Evolutionary conservation across 2,329 filamentous ascomycete species (phyloP).

Genomic region (Myriosclerotinia duriaeana): DNA sequence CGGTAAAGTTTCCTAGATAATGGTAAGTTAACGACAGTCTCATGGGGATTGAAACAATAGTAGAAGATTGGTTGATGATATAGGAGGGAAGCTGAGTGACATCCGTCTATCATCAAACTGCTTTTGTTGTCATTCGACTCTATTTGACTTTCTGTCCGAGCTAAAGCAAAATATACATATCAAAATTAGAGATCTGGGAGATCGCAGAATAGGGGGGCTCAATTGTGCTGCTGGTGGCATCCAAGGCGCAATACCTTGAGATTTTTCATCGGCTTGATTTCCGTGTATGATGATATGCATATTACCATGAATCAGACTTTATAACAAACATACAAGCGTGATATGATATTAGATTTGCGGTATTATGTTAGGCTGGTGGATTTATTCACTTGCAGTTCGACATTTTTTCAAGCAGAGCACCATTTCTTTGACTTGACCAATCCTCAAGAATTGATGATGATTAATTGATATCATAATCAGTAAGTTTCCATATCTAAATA

Average conservation of each 20-base stretch:
- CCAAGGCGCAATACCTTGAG: too few relatives aligned
- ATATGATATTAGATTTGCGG: too few relatives aligned
- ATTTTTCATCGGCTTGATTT: background rate
- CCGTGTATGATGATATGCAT: background rate
- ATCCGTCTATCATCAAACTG: background rate
- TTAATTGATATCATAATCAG: background rate
- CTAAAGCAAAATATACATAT: background rate
- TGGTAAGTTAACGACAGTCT: background rate
- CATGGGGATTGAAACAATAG: background rate
- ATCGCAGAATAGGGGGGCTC: background rate
- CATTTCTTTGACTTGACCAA: background rate
- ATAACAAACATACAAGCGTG: too few relatives aligned
- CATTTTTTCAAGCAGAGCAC: background rate
- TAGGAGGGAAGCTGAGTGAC: background rate
- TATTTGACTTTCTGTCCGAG: background rate
- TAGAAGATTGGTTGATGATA: background rate
- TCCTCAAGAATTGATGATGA: background rate
- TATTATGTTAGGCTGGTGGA: background rate
- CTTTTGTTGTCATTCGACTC: background rate
- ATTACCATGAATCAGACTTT: too few relatives aligned
- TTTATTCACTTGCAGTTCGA: background rate
- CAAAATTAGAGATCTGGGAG: background rate
- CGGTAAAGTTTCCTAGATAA: too few relatives aligned
- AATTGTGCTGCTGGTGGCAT: background rate
- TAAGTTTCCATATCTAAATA: too few relatives aligned